These are phyloP conservation scores for Cladosporium colombiae DNA, from an alignment of 2,329 filamentous ascomycete genomes.

Conservation along the genomic window DNA sequence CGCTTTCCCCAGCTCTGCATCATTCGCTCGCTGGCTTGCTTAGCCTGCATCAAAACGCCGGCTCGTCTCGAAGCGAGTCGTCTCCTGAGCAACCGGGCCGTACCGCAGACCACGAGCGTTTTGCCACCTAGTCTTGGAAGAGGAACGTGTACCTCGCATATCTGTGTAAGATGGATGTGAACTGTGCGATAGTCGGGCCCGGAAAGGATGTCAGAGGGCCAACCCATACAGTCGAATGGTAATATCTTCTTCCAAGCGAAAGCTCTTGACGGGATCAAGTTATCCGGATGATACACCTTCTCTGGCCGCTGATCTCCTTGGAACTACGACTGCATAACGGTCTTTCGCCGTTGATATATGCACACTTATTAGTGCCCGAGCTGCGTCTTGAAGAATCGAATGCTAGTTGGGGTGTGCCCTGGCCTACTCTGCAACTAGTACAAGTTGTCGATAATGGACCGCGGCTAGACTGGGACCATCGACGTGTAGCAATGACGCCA, in stretches of 20 bases:
- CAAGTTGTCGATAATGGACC: background rate
- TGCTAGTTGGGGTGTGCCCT: background rate
- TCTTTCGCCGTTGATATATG: background rate
- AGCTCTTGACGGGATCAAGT: background rate
- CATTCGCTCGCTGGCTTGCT: background rate
- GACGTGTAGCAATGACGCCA: slow-evolving; percentile 12
- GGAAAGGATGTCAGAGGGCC: background rate
- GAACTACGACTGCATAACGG: background rate
- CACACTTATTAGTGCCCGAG: background rate
- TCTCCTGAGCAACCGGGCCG: background rate
- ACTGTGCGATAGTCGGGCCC: background rate
- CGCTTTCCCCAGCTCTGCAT: slow-evolving; percentile 15
- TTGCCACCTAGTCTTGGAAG: background rate
- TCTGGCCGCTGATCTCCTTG: background rate
- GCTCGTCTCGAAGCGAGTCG: background rate
- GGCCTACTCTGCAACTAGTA: background rate
- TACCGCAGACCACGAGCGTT: background rate
- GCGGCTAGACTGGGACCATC: background rate
- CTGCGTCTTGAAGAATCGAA: background rate
- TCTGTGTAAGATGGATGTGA: background rate
- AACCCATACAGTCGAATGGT: background rate
- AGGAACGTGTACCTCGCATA: background rate
- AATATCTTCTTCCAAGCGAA: background rate
- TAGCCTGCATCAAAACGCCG: slow-evolving; percentile 6
- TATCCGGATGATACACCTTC: background rate